Conservation (phyloP, 2,329 filamentous ascomycete genomes). For the Plenodomus biglobosus region DNA sequence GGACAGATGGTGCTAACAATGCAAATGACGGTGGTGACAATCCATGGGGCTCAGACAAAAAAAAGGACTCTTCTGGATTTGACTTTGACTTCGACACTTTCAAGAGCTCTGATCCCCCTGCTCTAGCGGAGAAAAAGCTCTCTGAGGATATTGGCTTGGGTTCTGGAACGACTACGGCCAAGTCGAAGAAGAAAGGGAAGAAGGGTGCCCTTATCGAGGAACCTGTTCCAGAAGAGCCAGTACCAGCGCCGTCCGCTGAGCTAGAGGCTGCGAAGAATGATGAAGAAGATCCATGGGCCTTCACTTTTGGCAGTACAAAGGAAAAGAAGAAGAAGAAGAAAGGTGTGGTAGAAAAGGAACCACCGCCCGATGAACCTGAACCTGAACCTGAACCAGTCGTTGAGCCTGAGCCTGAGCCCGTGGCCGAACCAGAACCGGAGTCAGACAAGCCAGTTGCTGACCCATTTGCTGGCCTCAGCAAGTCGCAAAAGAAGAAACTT, state of each 20-base stretch:
- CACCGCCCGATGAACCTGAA: slow-evolving; percentile 20
- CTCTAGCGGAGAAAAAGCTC: slow-evolving; percentile 25
- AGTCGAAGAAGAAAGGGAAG: slow-evolving; percentile 48
- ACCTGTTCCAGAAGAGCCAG: slow-evolving; percentile 22
- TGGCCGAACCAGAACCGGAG: slow-evolving; percentile 44
- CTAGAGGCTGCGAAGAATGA: slow-evolving; percentile 19
- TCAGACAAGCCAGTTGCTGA: slow-evolving; percentile 43
- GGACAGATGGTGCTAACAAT: slow-evolving; percentile 37
- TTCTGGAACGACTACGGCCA: slow-evolving; percentile 41
- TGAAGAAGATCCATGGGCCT: slow-evolving; percentile 29
- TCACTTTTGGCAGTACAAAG: slow-evolving; percentile 31
- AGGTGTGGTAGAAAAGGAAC: slow-evolving; percentile 25
- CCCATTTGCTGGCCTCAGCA: slow-evolving; percentile 34
- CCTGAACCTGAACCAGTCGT: slow-evolving; percentile 24
- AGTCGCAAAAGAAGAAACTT: slow-evolving; percentile 34
- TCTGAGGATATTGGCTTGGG: slow-evolving; percentile 38
- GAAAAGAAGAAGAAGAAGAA: slow-evolving; percentile 43
- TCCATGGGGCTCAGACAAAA: slow-evolving; percentile 40
- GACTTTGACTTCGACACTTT: slow-evolving; percentile 43
- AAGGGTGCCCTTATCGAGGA: slow-evolving; percentile 39
- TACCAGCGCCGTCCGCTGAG: slow-evolving; percentile 22
- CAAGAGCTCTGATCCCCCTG: slow-evolving; percentile 18
- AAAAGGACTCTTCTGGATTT: slow-evolving; percentile 37
- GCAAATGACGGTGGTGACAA: slow-evolving; percentile 33
- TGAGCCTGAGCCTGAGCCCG: slow-evolving; percentile 33